phyloP scores from a whole-genome alignment of 805 yeast species.

The Candida morakotiae region DNA sequence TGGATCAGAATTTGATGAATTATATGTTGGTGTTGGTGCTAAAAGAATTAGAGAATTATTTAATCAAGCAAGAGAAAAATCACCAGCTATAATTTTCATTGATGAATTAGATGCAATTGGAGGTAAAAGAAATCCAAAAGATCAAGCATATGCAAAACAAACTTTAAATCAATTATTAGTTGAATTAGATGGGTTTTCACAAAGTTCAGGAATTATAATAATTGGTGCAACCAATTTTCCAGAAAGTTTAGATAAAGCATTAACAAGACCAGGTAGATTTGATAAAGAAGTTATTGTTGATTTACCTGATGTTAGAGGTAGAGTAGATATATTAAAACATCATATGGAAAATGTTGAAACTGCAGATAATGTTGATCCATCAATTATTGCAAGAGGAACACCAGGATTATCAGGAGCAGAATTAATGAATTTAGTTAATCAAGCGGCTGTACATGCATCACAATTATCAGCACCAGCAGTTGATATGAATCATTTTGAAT shows the following conservation, averaged over 20 bases:
- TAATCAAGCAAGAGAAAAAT: conserved; percentile 86
- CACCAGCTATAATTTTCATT: conserved; percentile 95
- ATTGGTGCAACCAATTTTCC: conserved; percentile 99
- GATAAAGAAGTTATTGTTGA: conserved; percentile 95
- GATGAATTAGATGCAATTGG: conserved; percentile 99
- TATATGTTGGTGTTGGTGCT: conserved; percentile 99
- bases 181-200: conserved; percentile 93
- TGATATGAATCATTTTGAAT: conserved; percentile 87
- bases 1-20: conserved; percentile 96
- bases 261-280: conserved; percentile 97
- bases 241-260: conserved; percentile 91
- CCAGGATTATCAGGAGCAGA: conserved; percentile 99
- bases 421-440: conserved; percentile 89
- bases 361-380: conserved; percentile 80
- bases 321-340: conserved; percentile 85
- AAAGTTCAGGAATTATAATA: conserved; percentile 87
- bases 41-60: conserved; percentile 94
- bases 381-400: conserved; percentile 91
- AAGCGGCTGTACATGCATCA: conserved; percentile 96
- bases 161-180: conserved; percentile 93
- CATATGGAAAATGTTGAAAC: conserved; percentile 90
- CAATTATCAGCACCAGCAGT: conserved; percentile 88
- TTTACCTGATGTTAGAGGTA: conserved; percentile 96
- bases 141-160: conserved; percentile 97
- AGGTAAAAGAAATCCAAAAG: conserved; percentile 94